A percentile compares a stretch with the other conserved stretches of the same genome.
Conservation (phyloP, 1,139 yeast genomes). For the Candida tetrigidarum region DNA sequence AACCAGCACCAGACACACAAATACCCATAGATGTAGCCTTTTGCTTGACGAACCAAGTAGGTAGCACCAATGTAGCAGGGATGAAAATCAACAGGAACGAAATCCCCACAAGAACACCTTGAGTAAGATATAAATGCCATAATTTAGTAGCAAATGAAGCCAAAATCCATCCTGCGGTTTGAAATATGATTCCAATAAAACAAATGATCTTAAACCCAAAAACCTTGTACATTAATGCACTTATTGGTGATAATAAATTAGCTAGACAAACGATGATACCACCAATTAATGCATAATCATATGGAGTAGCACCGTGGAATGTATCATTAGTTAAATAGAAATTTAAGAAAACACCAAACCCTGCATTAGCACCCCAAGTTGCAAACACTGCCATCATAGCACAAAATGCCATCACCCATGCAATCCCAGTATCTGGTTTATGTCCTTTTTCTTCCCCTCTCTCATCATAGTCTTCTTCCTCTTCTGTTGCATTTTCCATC, state of each 20-base stretch:
- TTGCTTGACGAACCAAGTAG: constrained; percentile 64
- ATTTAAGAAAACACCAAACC: constrained; percentile 69
- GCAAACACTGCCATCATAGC: constrained; percentile 51
- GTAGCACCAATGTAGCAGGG: constrained; percentile 60
- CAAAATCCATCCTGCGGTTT: constrained; percentile 59
- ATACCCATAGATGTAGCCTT: constrained; percentile 66
- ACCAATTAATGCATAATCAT: constrained; percentile 71
- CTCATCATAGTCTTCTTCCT: constrained; percentile 16
- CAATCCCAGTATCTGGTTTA: constrained; percentile 68
- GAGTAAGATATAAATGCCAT: constrained; percentile 71
- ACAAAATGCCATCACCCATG: constrained; percentile 69
- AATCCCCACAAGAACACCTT: constrained; percentile 67
- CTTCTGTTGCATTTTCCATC: constrained; percentile 7
- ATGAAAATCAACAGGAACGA: constrained; percentile 63
- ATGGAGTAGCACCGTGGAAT: constrained; percentile 60
- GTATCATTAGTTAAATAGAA: constrained; percentile 50
- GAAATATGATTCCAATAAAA: constrained; percentile 52
- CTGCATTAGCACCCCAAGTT: constrained; percentile 79
- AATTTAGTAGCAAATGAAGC: constrained; percentile 66
- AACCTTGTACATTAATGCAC: constrained; percentile 34
- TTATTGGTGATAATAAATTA: constrained; percentile 60
- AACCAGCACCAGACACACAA: constrained; percentile 63
- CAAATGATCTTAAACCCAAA: constrained; percentile 41
- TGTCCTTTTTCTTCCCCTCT: constrained; percentile 23
- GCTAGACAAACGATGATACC: constrained; percentile 66